Percentiles rank a stretch among this genome's conserved stretches.
These are phyloP conservation scores for Alternaria triticina DNA, from an alignment of 2,329 filamentous ascomycete genomes.

Conservation along the genomic window DNA sequence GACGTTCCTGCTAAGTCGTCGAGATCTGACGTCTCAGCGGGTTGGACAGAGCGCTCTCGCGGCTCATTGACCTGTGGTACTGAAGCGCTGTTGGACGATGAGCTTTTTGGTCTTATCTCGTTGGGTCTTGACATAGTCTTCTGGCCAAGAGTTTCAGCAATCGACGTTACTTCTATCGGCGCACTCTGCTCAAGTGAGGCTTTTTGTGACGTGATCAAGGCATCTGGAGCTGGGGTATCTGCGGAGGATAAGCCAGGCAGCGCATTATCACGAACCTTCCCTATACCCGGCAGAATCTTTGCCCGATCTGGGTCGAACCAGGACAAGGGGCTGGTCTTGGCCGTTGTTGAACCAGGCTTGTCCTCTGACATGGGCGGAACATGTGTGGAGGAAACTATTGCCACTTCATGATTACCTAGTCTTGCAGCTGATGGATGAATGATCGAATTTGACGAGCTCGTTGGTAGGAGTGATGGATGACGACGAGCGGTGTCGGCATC, in stretches of 20 bases:
- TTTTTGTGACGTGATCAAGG: not conserved
- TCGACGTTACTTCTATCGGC: not conserved
- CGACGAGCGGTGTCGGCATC: not conserved
- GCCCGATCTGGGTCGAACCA: constrained; percentile 8
- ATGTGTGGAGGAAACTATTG: not conserved
- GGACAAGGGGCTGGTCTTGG: not conserved
- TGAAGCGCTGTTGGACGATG: not conserved
- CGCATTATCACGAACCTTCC: constrained; percentile 3
- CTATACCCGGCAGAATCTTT: not conserved
- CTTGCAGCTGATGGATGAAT: not conserved
- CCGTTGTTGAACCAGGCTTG: not conserved
- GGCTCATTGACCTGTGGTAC: not conserved
- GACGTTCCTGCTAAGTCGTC: not conserved
- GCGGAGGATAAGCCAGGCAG: not conserved
- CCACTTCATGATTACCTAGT: not conserved
- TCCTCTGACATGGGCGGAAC: not conserved
- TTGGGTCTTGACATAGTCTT: not conserved
- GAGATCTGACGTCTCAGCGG: not conserved
- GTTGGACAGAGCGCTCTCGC: not conserved
- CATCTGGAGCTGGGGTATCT: not conserved
- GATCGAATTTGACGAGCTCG: not conserved
- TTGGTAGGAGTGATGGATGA: not conserved
- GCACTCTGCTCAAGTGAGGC: not conserved
- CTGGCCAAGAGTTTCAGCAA: not conserved
- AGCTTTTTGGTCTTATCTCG: not conserved